phyloP scores from a whole-genome alignment of 1,284 basidiomycete species.

The Heterobasidion irregulare region DNA sequence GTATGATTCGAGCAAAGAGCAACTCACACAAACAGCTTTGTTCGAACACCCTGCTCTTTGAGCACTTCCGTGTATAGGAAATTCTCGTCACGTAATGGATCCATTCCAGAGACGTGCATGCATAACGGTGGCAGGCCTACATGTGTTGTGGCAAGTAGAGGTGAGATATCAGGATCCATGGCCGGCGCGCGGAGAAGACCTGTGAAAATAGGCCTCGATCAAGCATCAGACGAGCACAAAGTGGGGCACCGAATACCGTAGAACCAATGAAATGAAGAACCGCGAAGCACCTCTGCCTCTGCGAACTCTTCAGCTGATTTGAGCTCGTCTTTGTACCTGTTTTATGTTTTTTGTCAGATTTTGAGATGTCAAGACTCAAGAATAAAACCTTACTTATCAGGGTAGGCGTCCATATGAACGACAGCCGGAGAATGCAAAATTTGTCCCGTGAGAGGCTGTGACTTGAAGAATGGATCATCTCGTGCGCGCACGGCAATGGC shows the following conservation, averaged over 20 bases:
- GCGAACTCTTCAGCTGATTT: background rate
- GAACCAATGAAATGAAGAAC: background rate
- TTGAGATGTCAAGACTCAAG: background rate
- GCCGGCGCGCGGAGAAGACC: background rate
- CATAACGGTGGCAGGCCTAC: background rate
- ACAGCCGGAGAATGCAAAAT: slow-evolving; percentile 10
- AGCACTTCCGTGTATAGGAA: background rate
- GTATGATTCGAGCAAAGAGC: too few species aligned
- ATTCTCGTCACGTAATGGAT: slow-evolving; percentile 1
- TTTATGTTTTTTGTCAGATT: background rate
- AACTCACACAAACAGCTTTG: background rate
- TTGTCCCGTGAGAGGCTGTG: slow-evolving; percentile 10
- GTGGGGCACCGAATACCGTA: background rate
- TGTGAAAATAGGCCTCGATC: background rate
- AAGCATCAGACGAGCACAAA: background rate
- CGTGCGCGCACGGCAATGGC: slow-evolving; percentile 9
- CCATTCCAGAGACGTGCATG: background rate
- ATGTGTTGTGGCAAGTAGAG: background rate
- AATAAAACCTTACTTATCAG: background rate
- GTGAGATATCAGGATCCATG: background rate
- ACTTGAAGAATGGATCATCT: slow-evolving; percentile 14
- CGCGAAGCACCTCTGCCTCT: background rate
- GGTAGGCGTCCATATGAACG: slow-evolving; percentile 7
- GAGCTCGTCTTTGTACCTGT: background rate
- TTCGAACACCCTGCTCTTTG: background rate